Evolutionary conservation across 1,284 basidiomycete genomes (phyloP).

Genomic region (Moesziomyces globuligerus): DNA sequence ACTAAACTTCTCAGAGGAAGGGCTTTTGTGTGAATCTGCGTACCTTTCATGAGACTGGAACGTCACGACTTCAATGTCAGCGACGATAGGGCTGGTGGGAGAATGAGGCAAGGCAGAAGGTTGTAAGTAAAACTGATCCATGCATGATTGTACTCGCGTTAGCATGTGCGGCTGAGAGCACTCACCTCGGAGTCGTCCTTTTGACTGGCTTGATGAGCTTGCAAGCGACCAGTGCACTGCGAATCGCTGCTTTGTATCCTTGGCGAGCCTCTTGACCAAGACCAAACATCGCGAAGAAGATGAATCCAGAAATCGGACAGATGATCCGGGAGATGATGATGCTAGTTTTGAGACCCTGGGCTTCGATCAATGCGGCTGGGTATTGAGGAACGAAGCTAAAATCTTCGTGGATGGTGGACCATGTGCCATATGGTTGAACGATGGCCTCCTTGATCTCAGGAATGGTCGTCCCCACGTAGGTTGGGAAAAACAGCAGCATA

Average conservation of each 20-base stretch:
- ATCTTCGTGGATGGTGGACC: conserved; percentile 8
- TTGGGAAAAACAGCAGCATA: conserved; percentile 16
- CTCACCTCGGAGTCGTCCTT: conserved; percentile 2
- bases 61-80: conserved; percentile 19
- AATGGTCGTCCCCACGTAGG: conserved; percentile 3
- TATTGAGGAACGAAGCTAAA: conserved; percentile 3
- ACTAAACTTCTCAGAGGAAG: conserved; percentile 10
- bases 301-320: conserved; percentile 6
- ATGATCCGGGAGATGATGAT: conserved; percentile 17
- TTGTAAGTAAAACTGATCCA: too few species aligned
- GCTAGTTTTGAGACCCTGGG: not conserved
- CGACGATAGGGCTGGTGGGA: conserved; percentile 6
- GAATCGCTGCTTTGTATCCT: conserved; percentile 10
- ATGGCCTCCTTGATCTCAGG: conserved; percentile 2
- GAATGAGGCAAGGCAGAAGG: not conserved
- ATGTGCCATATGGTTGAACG: conserved; percentile 6
- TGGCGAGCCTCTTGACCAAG: conserved; percentile 18
- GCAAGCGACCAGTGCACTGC: not conserved
- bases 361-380: not conserved
- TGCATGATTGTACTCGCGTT: not conserved
- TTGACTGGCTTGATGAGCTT: conserved; percentile 9
- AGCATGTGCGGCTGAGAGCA: not conserved
- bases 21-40: not conserved
- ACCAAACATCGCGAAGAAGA: conserved; percentile 33
- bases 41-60: conserved; percentile 9